Base-by-base conservation (phyloP, 2,329 filamentous ascomycete species). In the Trichoderma brevicompactum region DNA sequence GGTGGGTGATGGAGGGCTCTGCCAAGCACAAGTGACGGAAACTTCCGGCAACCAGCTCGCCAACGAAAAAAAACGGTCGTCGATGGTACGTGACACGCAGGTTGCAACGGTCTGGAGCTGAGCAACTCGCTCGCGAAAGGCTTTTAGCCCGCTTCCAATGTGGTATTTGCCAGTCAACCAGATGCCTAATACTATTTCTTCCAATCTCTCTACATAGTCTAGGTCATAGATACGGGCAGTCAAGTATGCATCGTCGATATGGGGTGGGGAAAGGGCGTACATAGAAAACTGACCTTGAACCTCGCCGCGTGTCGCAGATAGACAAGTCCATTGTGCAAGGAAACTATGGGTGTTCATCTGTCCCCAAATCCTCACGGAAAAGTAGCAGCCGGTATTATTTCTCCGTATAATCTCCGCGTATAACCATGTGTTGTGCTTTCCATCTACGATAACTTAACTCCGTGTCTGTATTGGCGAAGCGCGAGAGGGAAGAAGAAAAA, bases 71-170 rank as follows among this genome's bases (percentile, higher is more conserved):
- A n/a, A 13, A 12, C 55, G 15, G 28, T 8, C 23, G 7, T 34
- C 36, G n/a, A 48, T 34, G 55, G 38, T 61, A 43, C 58, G 46
- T 61, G 58, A 61, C 58, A 61, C 46, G 10, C 58, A 50, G 40
- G 36, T n/a, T 52, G 58, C 58, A 52, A 23, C 46, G 49, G 56
- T 13, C 44, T 10, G 56, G 56, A 32, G 56, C 44, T 49, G 56
- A 60, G 23, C 56, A 32, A 19, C 52, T 8, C 52, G 38, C 52
- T 43, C 34, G 19, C 34, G 44, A 60, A 12, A 59, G 19, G 40
- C 17, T 23, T 40, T 28, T 32, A 49, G 56, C 56, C 49, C 36
- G 56, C 56, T 40, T 49, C 15, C 13, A 15, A 41, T 15, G 13
- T 41, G 40, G 13, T 15, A 41, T 41, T 41, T 41, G 40, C 40